These are phyloP conservation scores for Quercus phellos DNA, from an alignment of 331 rosid species.

Conservation along the genomic window DNA sequence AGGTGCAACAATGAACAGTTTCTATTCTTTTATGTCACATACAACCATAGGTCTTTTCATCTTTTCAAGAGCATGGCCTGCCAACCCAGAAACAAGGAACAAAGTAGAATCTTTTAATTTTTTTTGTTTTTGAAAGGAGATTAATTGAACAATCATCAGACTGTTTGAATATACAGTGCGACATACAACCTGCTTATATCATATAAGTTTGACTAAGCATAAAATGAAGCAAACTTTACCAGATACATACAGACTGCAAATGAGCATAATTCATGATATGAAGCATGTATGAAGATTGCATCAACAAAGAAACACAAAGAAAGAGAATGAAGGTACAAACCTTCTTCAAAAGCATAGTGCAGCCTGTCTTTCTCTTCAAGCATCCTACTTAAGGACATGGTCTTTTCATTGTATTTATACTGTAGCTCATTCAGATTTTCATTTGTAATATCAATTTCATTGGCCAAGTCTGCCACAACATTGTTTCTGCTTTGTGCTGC, in stretches of 20 bases:
- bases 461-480: constrained; percentile 64
- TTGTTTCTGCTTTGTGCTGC: constrained; percentile 47
- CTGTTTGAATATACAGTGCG: neutral
- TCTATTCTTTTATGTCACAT: neutral
- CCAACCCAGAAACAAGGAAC: neutral
- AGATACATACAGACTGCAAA: constrained; percentile 7
- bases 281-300: neutral
- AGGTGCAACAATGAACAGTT: neutral
- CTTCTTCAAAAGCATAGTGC: constrained; percentile 64
- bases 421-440: constrained; percentile 59
- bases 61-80: neutral
- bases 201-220: neutral
- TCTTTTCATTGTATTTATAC: constrained; percentile 64
- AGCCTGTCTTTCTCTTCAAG: constrained; percentile 80
- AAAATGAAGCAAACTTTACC: neutral
- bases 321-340: constrained; percentile 31
- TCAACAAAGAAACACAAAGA: constrained; percentile 12
- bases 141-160: neutral
- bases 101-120: neutral
- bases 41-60: neutral
- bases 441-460: constrained; percentile 62
- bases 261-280: neutral
- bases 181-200: neutral
- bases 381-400: constrained; percentile 75
- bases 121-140: neutral